phyloP scores from a whole-genome alignment of 2,329 filamentous ascomycete genomes.

The Fusarium sp. region DNA sequence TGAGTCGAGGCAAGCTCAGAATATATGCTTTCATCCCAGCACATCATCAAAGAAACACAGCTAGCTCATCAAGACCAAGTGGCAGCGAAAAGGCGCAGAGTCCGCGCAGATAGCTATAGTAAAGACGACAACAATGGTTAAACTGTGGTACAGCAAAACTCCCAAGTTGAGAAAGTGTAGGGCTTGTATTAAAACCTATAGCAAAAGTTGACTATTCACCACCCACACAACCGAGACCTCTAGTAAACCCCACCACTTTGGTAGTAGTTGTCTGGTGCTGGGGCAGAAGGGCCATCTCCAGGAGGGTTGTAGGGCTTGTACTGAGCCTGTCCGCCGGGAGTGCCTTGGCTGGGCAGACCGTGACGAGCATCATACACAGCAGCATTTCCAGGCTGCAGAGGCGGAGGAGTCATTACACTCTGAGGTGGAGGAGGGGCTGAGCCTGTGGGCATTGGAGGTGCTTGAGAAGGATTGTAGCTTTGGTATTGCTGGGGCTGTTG shows the following conservation, averaged over 20 bases:
- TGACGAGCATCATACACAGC: constrained; percentile 65
- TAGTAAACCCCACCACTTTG: constrained; percentile 59
- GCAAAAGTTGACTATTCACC: constrained; percentile 5
- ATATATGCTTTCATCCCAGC: too few relatives aligned
- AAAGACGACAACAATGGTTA: not conserved
- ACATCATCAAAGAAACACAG: not conserved
- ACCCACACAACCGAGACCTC: not conserved
- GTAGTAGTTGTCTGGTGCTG: constrained; percentile 69
- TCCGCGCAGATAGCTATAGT: not conserved
- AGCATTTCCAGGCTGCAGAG: constrained; percentile 60
- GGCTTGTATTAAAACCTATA: constrained; percentile 26
- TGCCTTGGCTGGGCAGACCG: constrained; percentile 62
- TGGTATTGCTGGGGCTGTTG: constrained; percentile 58
- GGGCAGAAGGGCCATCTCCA: constrained; percentile 62
- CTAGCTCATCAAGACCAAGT: not conserved
- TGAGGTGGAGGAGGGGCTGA: constrained; percentile 51
- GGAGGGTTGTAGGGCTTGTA: constrained; percentile 73
- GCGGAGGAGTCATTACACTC: constrained; percentile 57
- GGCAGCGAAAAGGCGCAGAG: not conserved
- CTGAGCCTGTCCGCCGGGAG: constrained; percentile 58
- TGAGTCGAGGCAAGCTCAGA: not conserved
- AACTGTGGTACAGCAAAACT: not conserved
- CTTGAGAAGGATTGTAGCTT: constrained; percentile 57
- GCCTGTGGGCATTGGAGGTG: constrained; percentile 58
- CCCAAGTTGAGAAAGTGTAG: not conserved